Conservation (phyloP, 108 stramenopile genomes). For the Halocafeteria seosinensis region DNA sequence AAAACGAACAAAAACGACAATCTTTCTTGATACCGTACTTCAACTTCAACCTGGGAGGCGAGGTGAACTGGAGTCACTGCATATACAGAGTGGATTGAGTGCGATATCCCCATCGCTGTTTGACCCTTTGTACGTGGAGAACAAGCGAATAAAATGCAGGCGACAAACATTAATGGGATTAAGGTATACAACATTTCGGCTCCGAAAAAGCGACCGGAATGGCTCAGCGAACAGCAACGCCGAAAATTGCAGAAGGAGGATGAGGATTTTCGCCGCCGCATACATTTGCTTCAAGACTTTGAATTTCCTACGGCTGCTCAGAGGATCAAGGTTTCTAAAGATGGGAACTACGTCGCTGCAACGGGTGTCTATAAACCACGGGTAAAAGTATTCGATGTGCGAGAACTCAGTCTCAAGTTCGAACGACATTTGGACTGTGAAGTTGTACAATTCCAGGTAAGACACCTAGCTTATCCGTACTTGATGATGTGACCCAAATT, state of each 20-base stretch:
- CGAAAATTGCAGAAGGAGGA: conserved; percentile 70
- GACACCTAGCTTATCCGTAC: too few relatives aligned
- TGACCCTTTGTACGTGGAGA: too few relatives aligned
- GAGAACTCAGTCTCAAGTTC: conserved; percentile 90
- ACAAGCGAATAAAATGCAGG: too few relatives aligned
- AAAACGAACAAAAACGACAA: too few relatives aligned
- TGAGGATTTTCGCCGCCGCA: conserved; percentile 63
- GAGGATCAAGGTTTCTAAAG: conserved; percentile 47
- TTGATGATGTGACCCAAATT: too few relatives aligned
- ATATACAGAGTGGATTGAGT: too few relatives aligned
- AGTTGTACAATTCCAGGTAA: conserved; percentile 70
- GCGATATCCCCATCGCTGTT: too few relatives aligned
- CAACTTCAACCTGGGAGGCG: too few relatives aligned
- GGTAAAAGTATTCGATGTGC: conserved; percentile 75
- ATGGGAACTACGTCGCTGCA: conserved; percentile 72
- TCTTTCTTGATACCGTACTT: too few relatives aligned
- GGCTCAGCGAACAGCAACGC: conserved; percentile 76
- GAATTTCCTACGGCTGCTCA: conserved; percentile 68
- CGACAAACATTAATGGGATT: conserved; percentile 25
- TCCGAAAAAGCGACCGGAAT: conserved; percentile 74
- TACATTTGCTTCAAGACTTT: conserved; percentile 94
- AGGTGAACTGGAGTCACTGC: too few relatives aligned
- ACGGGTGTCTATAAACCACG: conserved; percentile 82
- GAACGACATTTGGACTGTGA: conserved; percentile 82
- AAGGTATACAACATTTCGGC: conserved; percentile 70